A percentile compares a stretch with the other conserved stretches of the same genome.
Conservation (phyloP, 768 basidiomycete species). For the Leccinum broughii region DNA sequence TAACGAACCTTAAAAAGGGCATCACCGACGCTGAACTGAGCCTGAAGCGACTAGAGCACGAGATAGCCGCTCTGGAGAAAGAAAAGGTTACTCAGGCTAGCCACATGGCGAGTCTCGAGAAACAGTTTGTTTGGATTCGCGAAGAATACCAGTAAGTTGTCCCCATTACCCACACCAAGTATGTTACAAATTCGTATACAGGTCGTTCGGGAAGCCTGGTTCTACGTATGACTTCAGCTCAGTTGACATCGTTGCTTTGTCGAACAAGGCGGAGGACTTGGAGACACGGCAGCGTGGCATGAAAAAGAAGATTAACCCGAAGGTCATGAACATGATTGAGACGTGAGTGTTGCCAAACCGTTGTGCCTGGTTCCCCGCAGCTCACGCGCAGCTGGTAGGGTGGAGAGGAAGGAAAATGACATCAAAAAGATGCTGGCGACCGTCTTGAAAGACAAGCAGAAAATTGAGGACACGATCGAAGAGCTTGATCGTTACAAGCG, state of each 20-base stretch:
- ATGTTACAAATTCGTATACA: conserved; percentile 30
- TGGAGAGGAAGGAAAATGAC: conserved; percentile 90
- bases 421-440: conserved; percentile 86
- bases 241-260: conserved; percentile 58
- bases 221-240: conserved; percentile 79
- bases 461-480: conserved; percentile 92
- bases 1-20: conserved; percentile 78
- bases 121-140: conserved; percentile 82
- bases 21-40: conserved; percentile 66
- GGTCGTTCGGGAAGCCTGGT: conserved; percentile 81
- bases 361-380: background rate
- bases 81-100: conserved; percentile 60
- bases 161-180: background rate
- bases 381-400: conserved; percentile 45
- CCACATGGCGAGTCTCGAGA: conserved; percentile 65
- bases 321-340: conserved; percentile 95
- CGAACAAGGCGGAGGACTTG: conserved; percentile 69
- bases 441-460: conserved; percentile 89
- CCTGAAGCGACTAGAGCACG: conserved; percentile 69
- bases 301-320: conserved; percentile 95
- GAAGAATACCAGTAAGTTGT: conserved; percentile 80
- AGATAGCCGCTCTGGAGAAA: conserved; percentile 58
- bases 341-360: conserved; percentile 50
- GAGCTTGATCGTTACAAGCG: conserved; percentile 94
- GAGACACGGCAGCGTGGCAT: conserved; percentile 77